These are phyloP conservation scores for Allium cepa DNA, from an alignment of 106 monocot species.

Conservation along the genomic window DNA sequence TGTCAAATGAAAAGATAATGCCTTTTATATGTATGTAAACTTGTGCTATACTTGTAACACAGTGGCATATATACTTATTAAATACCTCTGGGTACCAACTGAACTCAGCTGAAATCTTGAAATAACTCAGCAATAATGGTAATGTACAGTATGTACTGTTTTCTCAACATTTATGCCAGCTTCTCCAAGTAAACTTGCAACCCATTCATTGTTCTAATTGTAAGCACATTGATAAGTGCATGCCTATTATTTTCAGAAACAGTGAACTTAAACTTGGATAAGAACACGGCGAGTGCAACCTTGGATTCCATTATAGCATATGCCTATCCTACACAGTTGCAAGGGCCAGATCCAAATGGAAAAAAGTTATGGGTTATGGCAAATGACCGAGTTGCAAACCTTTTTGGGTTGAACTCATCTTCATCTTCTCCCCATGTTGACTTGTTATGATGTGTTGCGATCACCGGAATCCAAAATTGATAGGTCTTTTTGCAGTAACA, in stretches of 20 bases:
- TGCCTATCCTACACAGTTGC: conserved; percentile 90
- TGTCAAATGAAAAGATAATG: too few species aligned
- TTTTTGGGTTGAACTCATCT: conserved; percentile 69
- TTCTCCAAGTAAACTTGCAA: conserved; percentile 47
- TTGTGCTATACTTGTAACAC: too few species aligned
- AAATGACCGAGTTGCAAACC: conserved; percentile 53
- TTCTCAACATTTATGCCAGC: too few species aligned
- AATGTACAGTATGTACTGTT: too few species aligned
- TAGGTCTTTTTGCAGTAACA: conserved; percentile 75
- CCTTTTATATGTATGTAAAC: too few species aligned
- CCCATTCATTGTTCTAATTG: conserved; percentile 75
- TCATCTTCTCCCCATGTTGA: conserved; percentile 77
- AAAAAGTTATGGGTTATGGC: conserved; percentile 58
- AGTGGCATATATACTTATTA: too few species aligned
- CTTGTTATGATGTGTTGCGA: conserved; percentile 80
- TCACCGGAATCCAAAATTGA: conserved; percentile 91
- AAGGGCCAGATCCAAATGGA: conserved; percentile 81
- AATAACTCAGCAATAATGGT: too few species aligned
- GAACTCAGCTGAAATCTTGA: too few species aligned
- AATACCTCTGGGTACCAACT: too few species aligned
- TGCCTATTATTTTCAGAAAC: conserved; percentile 81
- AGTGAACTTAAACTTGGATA: conserved; percentile 63
- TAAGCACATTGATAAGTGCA: conserved; percentile 76
- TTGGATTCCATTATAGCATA: conserved; percentile 94
- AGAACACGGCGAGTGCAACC: conserved; percentile 74